Conservation (phyloP, 805 yeast genomes). For the Dipodascus geniculatus region DNA sequence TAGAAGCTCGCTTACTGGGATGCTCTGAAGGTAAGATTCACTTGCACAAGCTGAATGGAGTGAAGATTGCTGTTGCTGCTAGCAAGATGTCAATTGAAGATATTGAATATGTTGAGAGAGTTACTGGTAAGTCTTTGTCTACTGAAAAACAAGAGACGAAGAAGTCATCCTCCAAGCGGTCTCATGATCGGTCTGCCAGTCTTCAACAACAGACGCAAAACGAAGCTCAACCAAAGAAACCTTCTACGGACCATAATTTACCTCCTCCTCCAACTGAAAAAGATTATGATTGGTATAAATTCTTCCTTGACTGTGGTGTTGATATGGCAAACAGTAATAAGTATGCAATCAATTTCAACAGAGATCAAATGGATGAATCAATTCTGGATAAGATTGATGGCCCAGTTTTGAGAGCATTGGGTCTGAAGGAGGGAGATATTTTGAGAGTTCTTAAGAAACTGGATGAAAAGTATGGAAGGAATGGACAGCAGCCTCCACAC, state of each 20-base stretch:
- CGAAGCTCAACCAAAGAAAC: constrained; percentile 1
- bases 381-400: constrained; percentile 72
- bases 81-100: constrained; percentile 72
- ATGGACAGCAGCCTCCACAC: constrained; percentile 52
- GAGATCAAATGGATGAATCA: constrained; percentile 87
- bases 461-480: constrained; percentile 62
- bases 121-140: constrained; percentile 75
- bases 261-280: constrained; percentile 32
- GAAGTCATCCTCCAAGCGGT: constrained; percentile 4
- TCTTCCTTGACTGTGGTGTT: constrained; percentile 85
- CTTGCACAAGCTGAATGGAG: constrained; percentile 90
- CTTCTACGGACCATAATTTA: constrained; percentile 1
- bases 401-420: constrained; percentile 76
- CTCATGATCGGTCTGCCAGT: constrained; percentile 2
- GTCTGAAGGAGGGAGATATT: constrained; percentile 93
- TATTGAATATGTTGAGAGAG: constrained; percentile 80
- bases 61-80: constrained; percentile 93
- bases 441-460: constrained; percentile 75
- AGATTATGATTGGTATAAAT: constrained; percentile 92
- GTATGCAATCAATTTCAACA: constrained; percentile 71
- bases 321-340: constrained; percentile 92
- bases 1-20: constrained; percentile 97
- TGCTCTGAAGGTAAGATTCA: constrained; percentile 89
- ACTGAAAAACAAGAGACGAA: constrained; percentile 37
- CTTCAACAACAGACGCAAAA: constrained; percentile 9